A percentile compares a stretch with the other conserved stretches of the same genome.
phyloP scores from a whole-genome alignment of 106 monocot species.

The Agapanthus africanus region DNA sequence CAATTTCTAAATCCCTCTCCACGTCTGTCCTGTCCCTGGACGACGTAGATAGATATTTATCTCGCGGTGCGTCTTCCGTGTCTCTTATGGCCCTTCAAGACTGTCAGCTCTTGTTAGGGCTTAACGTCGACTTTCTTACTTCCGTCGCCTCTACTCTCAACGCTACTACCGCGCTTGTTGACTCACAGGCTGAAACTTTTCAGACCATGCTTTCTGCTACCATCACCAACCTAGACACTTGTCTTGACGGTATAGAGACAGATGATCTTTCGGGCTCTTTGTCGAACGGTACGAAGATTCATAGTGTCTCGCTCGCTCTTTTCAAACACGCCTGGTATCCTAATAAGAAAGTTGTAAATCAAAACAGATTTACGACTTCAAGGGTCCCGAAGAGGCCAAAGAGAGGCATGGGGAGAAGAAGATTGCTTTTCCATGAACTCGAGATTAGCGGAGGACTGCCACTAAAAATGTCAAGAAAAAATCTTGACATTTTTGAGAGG shows the following conservation, averaged over 20 bases:
- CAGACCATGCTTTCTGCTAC: neutral
- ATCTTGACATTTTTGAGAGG: constrained; percentile 25
- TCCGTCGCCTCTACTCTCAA: neutral
- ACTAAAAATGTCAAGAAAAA: constrained; percentile 16
- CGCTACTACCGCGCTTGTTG: neutral
- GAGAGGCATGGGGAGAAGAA: neutral
- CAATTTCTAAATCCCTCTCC: constrained; percentile 32
- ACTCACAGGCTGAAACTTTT: neutral
- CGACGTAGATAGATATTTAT: constrained; percentile 25
- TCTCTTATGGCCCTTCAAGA: neutral
- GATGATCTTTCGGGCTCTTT: neutral
- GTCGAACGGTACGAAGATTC: constrained; percentile 40
- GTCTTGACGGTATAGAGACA: neutral
- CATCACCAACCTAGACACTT: neutral
- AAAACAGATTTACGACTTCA: neutral
- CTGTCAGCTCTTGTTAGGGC: neutral
- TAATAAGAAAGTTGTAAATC: neutral
- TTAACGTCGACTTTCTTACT: neutral
- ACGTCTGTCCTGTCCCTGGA: constrained; percentile 16
- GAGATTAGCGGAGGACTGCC: constrained; percentile 11
- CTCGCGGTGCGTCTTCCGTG: too few species aligned
- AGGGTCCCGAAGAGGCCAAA: neutral
- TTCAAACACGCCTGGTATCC: constrained; percentile 42
- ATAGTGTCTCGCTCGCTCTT: constrained; percentile 58
- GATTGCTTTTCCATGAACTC: constrained; percentile 31